Evolutionary conservation across 768 basidiomycete species (phyloP).

Genomic region (Boletus speciosus): DNA sequence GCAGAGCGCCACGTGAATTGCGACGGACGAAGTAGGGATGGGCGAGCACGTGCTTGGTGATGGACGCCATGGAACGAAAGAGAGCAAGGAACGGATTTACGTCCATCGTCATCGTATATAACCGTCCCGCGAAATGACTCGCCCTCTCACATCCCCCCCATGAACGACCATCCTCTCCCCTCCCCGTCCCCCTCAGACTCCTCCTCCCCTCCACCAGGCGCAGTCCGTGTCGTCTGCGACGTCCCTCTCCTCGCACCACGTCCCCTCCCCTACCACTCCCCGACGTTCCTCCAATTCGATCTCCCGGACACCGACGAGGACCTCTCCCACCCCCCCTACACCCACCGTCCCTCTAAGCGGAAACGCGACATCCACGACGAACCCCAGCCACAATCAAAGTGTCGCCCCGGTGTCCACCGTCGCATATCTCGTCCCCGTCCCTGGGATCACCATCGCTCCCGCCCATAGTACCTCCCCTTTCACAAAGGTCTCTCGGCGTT

Average conservation of each 20-base stretch:
- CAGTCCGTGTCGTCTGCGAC: conserved; percentile 55
- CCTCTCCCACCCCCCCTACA: conserved; percentile 68
- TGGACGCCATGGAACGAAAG: conserved; percentile 7
- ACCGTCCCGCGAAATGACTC: background rate
- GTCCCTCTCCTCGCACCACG: conserved; percentile 67
- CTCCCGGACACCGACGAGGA: conserved; percentile 67
- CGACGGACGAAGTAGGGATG: conserved; percentile 57
- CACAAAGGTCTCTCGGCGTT: conserved; percentile 7
- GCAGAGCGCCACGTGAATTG: conserved; percentile 63
- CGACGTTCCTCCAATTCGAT: conserved; percentile 65
- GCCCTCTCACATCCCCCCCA: background rate
- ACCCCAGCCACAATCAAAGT: conserved; percentile 20
- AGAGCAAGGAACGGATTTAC: background rate
- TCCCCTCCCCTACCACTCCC: conserved; percentile 67
- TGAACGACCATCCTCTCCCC: conserved; percentile 11
- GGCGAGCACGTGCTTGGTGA: conserved; percentile 15
- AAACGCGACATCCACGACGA: conserved; percentile 37
- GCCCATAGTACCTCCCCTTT: conserved; percentile 3
- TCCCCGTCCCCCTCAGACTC: conserved; percentile 36
- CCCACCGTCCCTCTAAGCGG: conserved; percentile 49
- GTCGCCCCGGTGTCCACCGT: conserved; percentile 19
- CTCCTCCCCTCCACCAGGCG: conserved; percentile 25
- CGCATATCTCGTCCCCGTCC: conserved; percentile 19
- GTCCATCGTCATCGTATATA: conserved; percentile 1
- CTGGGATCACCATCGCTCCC: conserved; percentile 12